phyloP scores from a whole-genome alignment of 495 filamentous ascomycete species.

The Amniculicola lignicola region DNA sequence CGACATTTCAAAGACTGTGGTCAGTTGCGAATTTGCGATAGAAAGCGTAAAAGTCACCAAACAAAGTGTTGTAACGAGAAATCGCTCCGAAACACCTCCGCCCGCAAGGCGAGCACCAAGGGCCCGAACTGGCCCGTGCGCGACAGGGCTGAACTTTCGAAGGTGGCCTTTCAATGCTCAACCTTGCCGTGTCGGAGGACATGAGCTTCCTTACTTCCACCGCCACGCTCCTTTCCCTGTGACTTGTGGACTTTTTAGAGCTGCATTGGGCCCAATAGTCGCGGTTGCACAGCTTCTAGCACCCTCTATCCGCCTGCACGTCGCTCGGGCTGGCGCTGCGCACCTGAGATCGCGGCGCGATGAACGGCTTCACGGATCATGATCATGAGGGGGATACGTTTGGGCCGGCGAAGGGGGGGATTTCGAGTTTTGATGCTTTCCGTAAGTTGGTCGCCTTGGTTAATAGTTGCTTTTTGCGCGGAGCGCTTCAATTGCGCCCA shows the following conservation, averaged over 20 bases:
- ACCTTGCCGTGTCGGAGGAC: neutral
- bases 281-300: neutral
- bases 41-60: too few species aligned
- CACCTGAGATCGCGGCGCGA: slow-evolving; percentile 36
- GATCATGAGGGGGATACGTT: slow-evolving; percentile 74
- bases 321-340: too few species aligned
- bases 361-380: slow-evolving; percentile 71
- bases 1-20: too few species aligned
- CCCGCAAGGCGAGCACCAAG: too few species aligned
- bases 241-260: neutral
- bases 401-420: slow-evolving; percentile 62
- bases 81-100: too few species aligned
- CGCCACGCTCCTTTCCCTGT: neutral
- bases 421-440: slow-evolving; percentile 94
- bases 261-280: neutral
- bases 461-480: neutral
- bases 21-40: too few species aligned
- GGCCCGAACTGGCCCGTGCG: neutral
- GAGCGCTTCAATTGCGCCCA: neutral
- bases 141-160: neutral
- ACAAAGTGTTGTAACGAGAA: too few species aligned
- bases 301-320: too few species aligned
- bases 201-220: slow-evolving; percentile 4
- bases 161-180: neutral
- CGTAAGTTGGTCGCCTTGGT: slow-evolving; percentile 56